phyloP scores from a whole-genome alignment of 2,329 filamentous ascomycete species.

The Albifimbria verrucaria region DNA sequence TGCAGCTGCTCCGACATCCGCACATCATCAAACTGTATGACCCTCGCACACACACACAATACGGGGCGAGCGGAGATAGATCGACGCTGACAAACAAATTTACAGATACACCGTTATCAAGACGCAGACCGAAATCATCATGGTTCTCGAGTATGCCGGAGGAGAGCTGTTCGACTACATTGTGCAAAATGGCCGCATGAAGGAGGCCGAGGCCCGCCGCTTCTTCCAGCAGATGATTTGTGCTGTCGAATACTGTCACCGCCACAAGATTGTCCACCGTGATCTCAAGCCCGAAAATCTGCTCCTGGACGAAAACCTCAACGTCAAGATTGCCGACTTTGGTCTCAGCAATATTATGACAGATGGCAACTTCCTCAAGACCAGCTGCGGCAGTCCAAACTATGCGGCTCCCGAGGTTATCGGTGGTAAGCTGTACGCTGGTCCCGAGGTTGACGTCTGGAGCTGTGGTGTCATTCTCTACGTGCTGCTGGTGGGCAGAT shows the following conservation, averaged over 20 bases:
- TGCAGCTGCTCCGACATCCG: constrained; percentile 90
- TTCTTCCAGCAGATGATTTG: constrained; percentile 99
- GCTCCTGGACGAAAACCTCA: constrained; percentile 88
- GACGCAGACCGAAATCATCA: constrained; percentile 90
- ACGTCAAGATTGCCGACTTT: constrained; percentile 99
- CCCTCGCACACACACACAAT: neutral
- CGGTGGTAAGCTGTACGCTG: constrained; percentile 94
- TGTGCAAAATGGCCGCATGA: constrained; percentile 87
- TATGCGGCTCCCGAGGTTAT: constrained; percentile 98
- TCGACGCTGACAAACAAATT: neutral
- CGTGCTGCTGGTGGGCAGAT: constrained; percentile 73
- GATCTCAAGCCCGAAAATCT: constrained; percentile 97
- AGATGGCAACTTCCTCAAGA: constrained; percentile 98
- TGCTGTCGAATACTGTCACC: constrained; percentile 97
- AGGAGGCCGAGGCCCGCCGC: constrained; percentile 86
- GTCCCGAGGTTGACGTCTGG: constrained; percentile 98
- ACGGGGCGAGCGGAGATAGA: neutral
- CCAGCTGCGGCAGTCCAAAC: constrained; percentile 96
- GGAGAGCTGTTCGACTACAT: constrained; percentile 98
- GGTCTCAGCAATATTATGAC: constrained; percentile 99
- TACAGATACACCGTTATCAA: constrained; percentile 92
- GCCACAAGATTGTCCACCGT: constrained; percentile 97
- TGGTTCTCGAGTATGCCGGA: constrained; percentile 97
- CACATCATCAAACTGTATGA: constrained; percentile 97
- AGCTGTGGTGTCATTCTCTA: constrained; percentile 91